Conservation (phyloP, 805 yeast species). For the Pichia nanzhaoensis region DNA sequence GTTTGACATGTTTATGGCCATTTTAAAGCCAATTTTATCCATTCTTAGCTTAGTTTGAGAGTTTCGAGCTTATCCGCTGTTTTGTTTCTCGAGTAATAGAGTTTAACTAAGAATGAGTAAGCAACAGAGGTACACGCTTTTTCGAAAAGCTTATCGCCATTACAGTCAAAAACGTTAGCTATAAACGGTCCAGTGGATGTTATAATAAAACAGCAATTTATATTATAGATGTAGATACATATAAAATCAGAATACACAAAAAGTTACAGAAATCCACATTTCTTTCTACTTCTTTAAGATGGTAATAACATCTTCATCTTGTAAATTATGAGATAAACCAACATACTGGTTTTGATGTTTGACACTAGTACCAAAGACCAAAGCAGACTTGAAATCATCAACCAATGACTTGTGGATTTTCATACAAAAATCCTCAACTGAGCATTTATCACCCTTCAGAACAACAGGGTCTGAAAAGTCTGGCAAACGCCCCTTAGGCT, state of each 20-base stretch:
- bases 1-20: too few relatives aligned
- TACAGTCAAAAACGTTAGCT: too few relatives aligned
- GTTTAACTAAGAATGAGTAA: too few relatives aligned
- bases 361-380: constrained; percentile 89
- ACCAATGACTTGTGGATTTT: constrained; percentile 92
- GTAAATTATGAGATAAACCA: constrained; percentile 74
- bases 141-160: too few relatives aligned
- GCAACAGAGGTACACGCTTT: too few relatives aligned
- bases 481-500: constrained; percentile 91
- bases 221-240: not conserved
- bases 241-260: not conserved
- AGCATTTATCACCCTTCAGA: constrained; percentile 67
- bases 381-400: constrained; percentile 87
- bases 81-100: too few relatives aligned
- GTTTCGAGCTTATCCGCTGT: not conserved
- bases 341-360: constrained; percentile 98
- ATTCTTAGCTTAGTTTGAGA: too few relatives aligned
- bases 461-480: constrained; percentile 96
- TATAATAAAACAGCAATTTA: not conserved
- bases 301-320: constrained; percentile 97
- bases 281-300: constrained; percentile 60
- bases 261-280: constrained; percentile 18
- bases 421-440: constrained; percentile 95
- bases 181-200: too few relatives aligned
- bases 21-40: too few relatives aligned